Evolutionary conservation across 768 basidiomycete genomes (phyloP).

Genomic region (Lepiota brunneoincarnata): DNA sequence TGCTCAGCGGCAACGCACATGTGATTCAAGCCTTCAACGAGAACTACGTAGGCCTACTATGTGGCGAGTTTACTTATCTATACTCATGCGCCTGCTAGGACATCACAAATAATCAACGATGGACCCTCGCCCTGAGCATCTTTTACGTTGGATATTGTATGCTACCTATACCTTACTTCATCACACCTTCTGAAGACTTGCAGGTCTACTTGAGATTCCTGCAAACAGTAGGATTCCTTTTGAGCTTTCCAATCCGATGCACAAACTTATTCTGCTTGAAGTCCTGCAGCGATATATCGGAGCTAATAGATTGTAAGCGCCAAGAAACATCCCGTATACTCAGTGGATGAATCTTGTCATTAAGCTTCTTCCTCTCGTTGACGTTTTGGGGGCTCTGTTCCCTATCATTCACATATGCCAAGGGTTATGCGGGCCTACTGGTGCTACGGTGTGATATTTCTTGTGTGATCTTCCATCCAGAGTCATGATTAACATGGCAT

Average conservation of each 20-base stretch:
- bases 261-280: slow-evolving; percentile 16
- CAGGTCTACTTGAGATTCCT: slow-evolving; percentile 55
- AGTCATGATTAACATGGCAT: background rate
- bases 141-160: slow-evolving; percentile 61
- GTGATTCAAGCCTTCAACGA: slow-evolving; percentile 49
- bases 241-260: background rate
- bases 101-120: slow-evolving; percentile 49
- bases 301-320: slow-evolving; percentile 51
- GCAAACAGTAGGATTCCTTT: slow-evolving; percentile 38
- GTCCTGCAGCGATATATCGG: slow-evolving; percentile 57
- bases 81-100: slow-evolving; percentile 28
- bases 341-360: background rate
- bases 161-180: slow-evolving; percentile 7
- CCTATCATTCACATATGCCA: slow-evolving; percentile 52
- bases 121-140: slow-evolving; percentile 55
- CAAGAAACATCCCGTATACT: background rate
- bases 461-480: background rate
- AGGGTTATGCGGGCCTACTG: slow-evolving; percentile 47
- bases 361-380: slow-evolving; percentile 53
- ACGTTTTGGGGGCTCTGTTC: slow-evolving; percentile 53
- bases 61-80: background rate
- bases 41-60: slow-evolving; percentile 39
- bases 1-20: slow-evolving; percentile 51
- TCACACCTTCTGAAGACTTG: background rate
- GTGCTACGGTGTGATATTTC: slow-evolving; percentile 37